Evolutionary conservation across 2,329 filamentous ascomycete genomes (phyloP).

Genomic region (Didymella sp.): DNA sequence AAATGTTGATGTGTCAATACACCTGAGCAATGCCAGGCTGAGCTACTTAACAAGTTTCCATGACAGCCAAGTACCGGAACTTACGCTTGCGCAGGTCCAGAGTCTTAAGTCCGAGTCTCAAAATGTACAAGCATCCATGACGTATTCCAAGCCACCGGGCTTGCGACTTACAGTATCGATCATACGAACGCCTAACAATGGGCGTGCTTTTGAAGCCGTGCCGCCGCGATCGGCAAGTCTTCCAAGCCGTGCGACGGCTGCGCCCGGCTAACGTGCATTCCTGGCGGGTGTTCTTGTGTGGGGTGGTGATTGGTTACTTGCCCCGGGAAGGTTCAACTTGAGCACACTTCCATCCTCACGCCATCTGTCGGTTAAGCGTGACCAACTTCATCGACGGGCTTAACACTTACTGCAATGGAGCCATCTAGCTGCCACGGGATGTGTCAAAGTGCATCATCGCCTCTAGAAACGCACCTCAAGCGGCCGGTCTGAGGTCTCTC

Average conservation of each 20-base stretch:
- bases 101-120: not conserved
- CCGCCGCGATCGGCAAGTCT: not conserved
- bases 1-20: not conserved
- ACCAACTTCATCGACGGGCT: not conserved
- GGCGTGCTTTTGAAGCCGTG: not conserved
- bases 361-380: not conserved
- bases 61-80: not conserved
- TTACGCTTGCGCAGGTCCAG: constrained; percentile 9
- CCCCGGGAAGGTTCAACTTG: not conserved
- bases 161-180: not conserved
- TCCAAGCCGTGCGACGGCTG: not conserved
- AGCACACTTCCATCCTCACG: not conserved
- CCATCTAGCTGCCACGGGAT: not conserved
- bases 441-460: no score
- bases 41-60: not conserved
- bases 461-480: no score
- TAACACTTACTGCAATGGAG: not conserved
- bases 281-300: not conserved
- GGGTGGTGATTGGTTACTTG: not conserved
- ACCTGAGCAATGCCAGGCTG: not conserved
- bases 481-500: no score
- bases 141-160: constrained; percentile 6
- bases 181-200: not conserved
- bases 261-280: not conserved
- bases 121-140: constrained; percentile 7